phyloP scores from a whole-genome alignment of 148 eudicot genomes.

The Vaccinium darrowii region DNA sequence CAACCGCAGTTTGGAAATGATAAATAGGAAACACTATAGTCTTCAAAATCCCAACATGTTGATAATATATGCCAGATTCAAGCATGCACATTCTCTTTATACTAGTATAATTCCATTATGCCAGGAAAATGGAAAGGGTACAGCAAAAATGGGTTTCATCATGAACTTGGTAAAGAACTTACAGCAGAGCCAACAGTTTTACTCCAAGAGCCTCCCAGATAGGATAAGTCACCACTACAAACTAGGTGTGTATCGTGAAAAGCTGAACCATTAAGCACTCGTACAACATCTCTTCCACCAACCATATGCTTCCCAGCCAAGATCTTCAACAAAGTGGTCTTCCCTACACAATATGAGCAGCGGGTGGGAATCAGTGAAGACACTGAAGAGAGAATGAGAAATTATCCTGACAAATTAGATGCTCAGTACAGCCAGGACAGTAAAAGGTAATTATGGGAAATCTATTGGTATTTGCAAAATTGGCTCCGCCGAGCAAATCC shows the following conservation, averaged over 20 bases:
- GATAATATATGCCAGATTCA: background rate
- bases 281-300: conserved; percentile 91
- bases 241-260: conserved; percentile 92
- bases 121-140: background rate
- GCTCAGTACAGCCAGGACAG: background rate
- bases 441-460: background rate
- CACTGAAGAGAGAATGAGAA: background rate
- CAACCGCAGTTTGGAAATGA: background rate
- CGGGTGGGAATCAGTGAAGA: background rate
- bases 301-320: conserved; percentile 99
- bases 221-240: conserved; percentile 89
- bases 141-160: background rate
- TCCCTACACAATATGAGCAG: conserved; percentile 43
- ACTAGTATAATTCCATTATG: background rate
- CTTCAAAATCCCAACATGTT: background rate
- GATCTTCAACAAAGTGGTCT: conserved; percentile 91
- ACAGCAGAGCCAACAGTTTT: conserved; percentile 81
- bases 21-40: background rate
- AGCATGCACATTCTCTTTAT: background rate
- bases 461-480: background rate
- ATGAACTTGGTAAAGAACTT: conserved; percentile 32
- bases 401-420: background rate
- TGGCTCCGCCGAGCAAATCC: background rate
- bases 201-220: conserved; percentile 94
- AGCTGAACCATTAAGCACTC: conserved; percentile 82